These are phyloP conservation scores for Mycocentrospora acerina DNA, from an alignment of 2,329 filamentous ascomycete genomes.

Conservation along the genomic window DNA sequence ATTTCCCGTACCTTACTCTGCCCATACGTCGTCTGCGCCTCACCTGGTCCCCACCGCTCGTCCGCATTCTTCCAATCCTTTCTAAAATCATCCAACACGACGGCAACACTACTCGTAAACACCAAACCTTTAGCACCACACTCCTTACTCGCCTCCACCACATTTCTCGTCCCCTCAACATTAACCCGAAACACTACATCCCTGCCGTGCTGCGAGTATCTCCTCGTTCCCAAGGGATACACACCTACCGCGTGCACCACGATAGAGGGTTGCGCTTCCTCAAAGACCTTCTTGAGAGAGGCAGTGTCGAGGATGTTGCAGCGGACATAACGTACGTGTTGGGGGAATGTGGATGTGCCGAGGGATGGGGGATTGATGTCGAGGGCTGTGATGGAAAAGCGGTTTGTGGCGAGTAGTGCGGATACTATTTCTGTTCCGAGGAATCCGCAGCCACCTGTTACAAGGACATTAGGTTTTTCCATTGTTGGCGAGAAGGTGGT, in stretches of 20 bases:
- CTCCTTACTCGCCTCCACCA: slow-evolving; percentile 71
- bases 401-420: slow-evolving; percentile 39
- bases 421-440: slow-evolving; percentile 46
- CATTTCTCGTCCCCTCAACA: slow-evolving; percentile 77
- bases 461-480: slow-evolving; percentile 38
- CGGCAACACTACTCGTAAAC: slow-evolving; percentile 86
- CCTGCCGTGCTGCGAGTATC: slow-evolving; percentile 43
- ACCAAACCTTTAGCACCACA: slow-evolving; percentile 77
- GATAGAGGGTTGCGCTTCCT: slow-evolving; percentile 69
- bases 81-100: slow-evolving; percentile 75
- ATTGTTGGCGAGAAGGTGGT: slow-evolving; percentile 20
- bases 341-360: slow-evolving; percentile 25
- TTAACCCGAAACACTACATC: slow-evolving; percentile 78
- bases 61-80: slow-evolving; percentile 80
- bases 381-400: slow-evolving; percentile 45
- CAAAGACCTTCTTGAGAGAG: slow-evolving; percentile 52
- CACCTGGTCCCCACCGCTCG: slow-evolving; percentile 77
- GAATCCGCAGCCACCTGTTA: slow-evolving; percentile 53
- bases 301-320: slow-evolving; percentile 43
- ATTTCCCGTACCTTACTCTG: slow-evolving; percentile 71
- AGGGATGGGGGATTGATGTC: slow-evolving; percentile 41
- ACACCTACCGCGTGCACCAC: slow-evolving; percentile 83
- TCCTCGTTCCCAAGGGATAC: slow-evolving; percentile 39
- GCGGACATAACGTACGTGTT: slow-evolving; percentile 37
- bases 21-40: slow-evolving; percentile 76